These are phyloP conservation scores for Phytophthora macrochlamydospora DNA, from an alignment of 352 stramenopile genomes.

Conservation along the genomic window DNA sequence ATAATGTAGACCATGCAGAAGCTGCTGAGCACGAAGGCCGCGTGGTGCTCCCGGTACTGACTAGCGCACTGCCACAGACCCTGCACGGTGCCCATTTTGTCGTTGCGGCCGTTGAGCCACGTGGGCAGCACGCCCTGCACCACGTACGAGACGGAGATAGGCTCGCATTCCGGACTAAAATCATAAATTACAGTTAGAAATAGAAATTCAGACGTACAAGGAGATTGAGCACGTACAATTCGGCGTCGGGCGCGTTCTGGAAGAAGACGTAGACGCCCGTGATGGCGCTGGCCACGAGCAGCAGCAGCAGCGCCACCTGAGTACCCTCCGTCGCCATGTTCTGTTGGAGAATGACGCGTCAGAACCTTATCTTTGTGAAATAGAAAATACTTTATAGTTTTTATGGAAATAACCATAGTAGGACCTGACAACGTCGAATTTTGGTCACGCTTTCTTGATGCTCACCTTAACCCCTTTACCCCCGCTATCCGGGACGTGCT, in stretches of 20 bases:
- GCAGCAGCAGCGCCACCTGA: constrained; percentile 45
- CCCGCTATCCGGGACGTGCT: no score
- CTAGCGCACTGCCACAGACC: constrained; percentile 77
- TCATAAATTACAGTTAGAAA: constrained; percentile 10
- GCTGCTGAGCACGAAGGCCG: constrained; percentile 74
- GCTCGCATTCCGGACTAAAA: constrained; percentile 59
- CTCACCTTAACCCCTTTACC: no score
- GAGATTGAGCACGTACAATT: constrained; percentile 56
- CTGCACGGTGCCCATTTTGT: constrained; percentile 86
- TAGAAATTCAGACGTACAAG: constrained; percentile 2
- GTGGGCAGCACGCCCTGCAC: constrained; percentile 79
- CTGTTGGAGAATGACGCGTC: not conserved
- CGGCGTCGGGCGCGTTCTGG: constrained; percentile 58
- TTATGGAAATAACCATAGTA: no score
- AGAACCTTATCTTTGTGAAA: no score
- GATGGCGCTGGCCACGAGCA: constrained; percentile 44
- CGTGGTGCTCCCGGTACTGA: constrained; percentile 79
- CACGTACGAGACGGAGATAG: constrained; percentile 80
- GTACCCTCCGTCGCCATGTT: constrained; percentile 23
- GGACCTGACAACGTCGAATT: no score
- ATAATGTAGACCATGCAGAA: constrained; percentile 89
- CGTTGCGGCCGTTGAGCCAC: constrained; percentile 80
- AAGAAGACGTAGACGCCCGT: constrained; percentile 75
- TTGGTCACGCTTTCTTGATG: no score
- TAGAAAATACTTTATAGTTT: no score